Conservation (phyloP, 306 rosid genomes). For the Gleditsia sinensis region DNA sequence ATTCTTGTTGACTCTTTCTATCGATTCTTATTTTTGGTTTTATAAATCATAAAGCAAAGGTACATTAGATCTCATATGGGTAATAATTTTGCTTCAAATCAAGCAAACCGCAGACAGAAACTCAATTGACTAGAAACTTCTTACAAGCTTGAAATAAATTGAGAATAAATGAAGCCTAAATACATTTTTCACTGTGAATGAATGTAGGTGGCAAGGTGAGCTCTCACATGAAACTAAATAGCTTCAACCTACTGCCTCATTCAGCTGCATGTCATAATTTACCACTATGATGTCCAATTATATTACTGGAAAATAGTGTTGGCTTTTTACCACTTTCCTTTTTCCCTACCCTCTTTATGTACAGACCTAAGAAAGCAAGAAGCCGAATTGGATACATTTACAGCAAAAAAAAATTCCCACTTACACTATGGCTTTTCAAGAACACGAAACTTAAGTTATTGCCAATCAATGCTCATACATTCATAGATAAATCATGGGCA, state of each 20-base stretch:
- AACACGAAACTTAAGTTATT: no score
- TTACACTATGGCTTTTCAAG: slow-evolving; percentile 40
- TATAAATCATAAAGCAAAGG: no score
- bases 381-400: slow-evolving; percentile 58
- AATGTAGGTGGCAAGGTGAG: slow-evolving; percentile 53
- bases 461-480: slow-evolving; percentile 57
- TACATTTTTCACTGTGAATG: slow-evolving; percentile 45
- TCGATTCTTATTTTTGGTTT: no score
- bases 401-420: slow-evolving; percentile 58
- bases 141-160: no score
- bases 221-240: slow-evolving; percentile 45
- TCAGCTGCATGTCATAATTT: slow-evolving; percentile 47
- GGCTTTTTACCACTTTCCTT: slow-evolving; percentile 48
- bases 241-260: slow-evolving; percentile 58
- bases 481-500: slow-evolving; percentile 55
- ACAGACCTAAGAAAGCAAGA: slow-evolving; percentile 67
- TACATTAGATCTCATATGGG: no score
- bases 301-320: slow-evolving; percentile 35
- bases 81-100: no score
- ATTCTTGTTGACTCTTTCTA: no score
- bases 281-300: slow-evolving; percentile 38
- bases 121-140: no score
- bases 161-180: slow-evolving; percentile 43
- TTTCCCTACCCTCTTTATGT: slow-evolving; percentile 67
- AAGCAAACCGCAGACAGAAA: no score